Conservation (phyloP, 2,329 filamentous ascomycete genomes). For the Gnomoniopsis smithogilvyi region DNA sequence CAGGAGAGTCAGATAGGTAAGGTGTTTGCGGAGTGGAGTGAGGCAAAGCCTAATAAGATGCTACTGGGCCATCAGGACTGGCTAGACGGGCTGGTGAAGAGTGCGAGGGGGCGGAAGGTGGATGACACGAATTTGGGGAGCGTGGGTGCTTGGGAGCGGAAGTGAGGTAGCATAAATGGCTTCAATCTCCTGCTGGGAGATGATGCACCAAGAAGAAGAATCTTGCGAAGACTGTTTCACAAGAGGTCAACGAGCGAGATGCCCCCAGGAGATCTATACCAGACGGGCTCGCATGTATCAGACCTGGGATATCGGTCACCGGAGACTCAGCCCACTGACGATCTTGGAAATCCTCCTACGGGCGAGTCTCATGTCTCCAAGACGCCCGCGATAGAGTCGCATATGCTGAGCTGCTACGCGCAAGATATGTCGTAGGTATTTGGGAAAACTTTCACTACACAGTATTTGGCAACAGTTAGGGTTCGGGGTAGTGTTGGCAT, state of each 20-base stretch:
- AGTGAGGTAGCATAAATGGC: background rate
- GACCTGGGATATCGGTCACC: no score
- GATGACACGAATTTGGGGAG: slow-evolving; percentile 11
- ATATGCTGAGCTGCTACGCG: no score
- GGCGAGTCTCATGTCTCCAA: no score
- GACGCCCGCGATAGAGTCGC: no score
- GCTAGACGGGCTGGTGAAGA: slow-evolving; percentile 24
- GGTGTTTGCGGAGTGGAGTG: slow-evolving; percentile 20
- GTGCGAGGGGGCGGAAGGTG: slow-evolving; percentile 3
- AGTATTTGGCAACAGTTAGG: background rate
- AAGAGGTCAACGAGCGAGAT: no score
- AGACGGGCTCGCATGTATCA: no score
- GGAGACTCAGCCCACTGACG: no score
- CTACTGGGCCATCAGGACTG: slow-evolving; percentile 28
- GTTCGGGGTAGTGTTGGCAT: slow-evolving; percentile 4
- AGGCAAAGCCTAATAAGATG: slow-evolving; percentile 25
- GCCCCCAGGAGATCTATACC: no score
- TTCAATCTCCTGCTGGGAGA: background rate
- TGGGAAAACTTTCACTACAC: background rate
- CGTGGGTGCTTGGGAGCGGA: slow-evolving; percentile 9
- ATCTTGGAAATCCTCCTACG: no score
- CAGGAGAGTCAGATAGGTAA: slow-evolving; percentile 29
- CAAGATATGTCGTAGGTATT: background rate
- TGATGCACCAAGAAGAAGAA: no score
- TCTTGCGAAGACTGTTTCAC: no score